Percentiles rank a stretch among this genome's conserved stretches.
phyloP scores from a whole-genome alignment of 1,284 basidiomycete genomes.

The Rhodotorula sp. region DNA sequence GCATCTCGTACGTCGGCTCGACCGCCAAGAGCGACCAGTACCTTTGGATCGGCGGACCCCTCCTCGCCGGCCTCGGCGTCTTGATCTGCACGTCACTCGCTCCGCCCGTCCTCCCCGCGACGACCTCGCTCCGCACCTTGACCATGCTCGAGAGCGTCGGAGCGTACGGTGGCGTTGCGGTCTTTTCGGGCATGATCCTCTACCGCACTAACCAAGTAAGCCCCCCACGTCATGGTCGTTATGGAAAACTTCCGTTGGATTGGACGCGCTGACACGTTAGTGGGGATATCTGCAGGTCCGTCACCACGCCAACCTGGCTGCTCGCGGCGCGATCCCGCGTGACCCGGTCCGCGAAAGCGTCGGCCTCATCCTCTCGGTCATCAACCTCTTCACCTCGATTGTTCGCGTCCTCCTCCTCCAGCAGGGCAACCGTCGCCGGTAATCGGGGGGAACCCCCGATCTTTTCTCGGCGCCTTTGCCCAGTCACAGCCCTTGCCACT shows the following conservation, averaged over 20 bases:
- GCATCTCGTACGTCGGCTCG: conserved; percentile 75
- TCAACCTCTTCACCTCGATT: conserved; percentile 56
- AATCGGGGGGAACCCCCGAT: not conserved
- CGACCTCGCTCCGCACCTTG: conserved; percentile 58
- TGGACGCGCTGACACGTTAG: no score
- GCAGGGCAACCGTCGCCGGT: conserved; percentile 44
- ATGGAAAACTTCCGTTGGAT: no score
- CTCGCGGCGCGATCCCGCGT: conserved; percentile 63
- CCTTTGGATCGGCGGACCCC: conserved; percentile 64
- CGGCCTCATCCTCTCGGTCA: conserved; percentile 64
- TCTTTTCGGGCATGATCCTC: conserved; percentile 82
- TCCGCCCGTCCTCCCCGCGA: conserved; percentile 71
- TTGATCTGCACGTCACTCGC: conserved; percentile 81
- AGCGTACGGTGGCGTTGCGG: conserved; percentile 57
- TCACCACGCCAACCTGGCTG: conserved; percentile 69
- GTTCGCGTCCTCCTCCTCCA: conserved; percentile 61
- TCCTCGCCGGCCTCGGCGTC: conserved; percentile 73
- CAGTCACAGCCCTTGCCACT: not conserved
- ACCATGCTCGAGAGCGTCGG: conserved; percentile 75
- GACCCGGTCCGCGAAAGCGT: conserved; percentile 76
- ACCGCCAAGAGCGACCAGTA: conserved; percentile 84
- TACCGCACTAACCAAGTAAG: conserved; percentile 65
- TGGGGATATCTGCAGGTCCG: conserved; percentile 65
- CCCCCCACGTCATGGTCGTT: not conserved
- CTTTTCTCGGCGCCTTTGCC: not conserved